These are phyloP conservation scores for Gracilariopsis chorda DNA, from an alignment of 23 red algal genomes.

Conservation along the genomic window DNA sequence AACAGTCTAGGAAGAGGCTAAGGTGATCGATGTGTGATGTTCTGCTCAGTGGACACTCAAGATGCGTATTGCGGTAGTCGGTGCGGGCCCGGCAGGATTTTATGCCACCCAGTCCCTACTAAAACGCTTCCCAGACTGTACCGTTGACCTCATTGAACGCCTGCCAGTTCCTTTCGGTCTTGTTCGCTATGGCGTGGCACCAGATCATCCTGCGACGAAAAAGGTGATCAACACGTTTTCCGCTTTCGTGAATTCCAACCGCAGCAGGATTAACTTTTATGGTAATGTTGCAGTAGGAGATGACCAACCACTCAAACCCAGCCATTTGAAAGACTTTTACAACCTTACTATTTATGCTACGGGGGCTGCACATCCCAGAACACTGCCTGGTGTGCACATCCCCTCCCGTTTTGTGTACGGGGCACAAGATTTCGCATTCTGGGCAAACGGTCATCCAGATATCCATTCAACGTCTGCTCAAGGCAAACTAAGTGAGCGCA, in stretches of 20 bases:
- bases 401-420: constrained; percentile 55
- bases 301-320: neutral
- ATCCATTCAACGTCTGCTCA: neutral
- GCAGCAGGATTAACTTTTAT: constrained; percentile 41
- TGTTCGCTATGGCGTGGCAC: constrained; percentile 91
- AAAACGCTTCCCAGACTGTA: constrained; percentile 18
- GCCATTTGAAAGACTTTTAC: neutral
- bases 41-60: neutral
- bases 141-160: constrained; percentile 73
- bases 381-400: constrained; percentile 2
- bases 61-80: constrained; percentile 76
- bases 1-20: no score
- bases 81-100: constrained; percentile 80
- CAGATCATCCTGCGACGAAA: constrained; percentile 85
- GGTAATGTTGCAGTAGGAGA: constrained; percentile 68
- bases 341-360: constrained; percentile 39
- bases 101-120: constrained; percentile 72
- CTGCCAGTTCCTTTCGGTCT: constrained; percentile 91
- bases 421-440: constrained; percentile 84
- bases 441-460: constrained; percentile 89
- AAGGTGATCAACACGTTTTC: constrained; percentile 62
- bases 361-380: constrained; percentile 11
- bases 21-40: no score
- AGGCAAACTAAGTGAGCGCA: neutral
- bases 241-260: constrained; percentile 36